phyloP scores from a whole-genome alignment of 176 grass and related monocot genomes.

The Zizania latifolia region DNA sequence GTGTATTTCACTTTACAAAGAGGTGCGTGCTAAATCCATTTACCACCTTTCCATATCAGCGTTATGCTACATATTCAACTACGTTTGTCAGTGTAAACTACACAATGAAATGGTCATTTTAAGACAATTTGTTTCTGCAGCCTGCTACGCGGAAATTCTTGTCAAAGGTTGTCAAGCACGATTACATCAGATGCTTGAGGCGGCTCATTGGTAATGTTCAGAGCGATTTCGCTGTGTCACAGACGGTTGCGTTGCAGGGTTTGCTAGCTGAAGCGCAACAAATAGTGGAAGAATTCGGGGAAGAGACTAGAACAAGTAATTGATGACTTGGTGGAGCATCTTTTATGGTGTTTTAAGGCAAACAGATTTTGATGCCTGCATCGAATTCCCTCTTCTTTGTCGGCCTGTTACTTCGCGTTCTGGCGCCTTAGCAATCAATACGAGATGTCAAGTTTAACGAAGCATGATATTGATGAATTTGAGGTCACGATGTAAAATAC shows the following conservation, averaged over 20 bases:
- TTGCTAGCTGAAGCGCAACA: constrained; percentile 34
- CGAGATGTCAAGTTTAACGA: no score
- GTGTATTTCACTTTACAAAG: constrained; percentile 74
- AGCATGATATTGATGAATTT: no score
- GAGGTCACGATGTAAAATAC: no score
- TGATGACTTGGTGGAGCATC: neutral
- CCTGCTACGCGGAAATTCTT: constrained; percentile 40
- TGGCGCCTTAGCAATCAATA: no score
- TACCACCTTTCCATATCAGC: neutral
- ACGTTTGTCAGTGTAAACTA: neutral
- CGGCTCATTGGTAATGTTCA: constrained; percentile 6
- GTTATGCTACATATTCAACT: neutral
- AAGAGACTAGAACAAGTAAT: constrained; percentile 1
- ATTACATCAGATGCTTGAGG: constrained; percentile 46
- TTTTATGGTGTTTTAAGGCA: neutral
- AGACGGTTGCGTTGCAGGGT: constrained; percentile 21
- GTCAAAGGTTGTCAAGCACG: constrained; percentile 17
- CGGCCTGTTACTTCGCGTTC: no score
- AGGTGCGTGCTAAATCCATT: constrained; percentile 30
- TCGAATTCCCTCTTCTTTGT: no score
- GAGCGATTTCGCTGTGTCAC: neutral
- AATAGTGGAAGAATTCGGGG: constrained; percentile 39
- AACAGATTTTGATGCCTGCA: neutral
- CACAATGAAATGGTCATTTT: neutral
- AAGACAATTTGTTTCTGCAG: constrained; percentile 13